Percentiles rank a stretch among this genome's conserved stretches.
Evolutionary conservation across 1,139 yeast species (phyloP).

Genomic region (Taphrina communis): DNA sequence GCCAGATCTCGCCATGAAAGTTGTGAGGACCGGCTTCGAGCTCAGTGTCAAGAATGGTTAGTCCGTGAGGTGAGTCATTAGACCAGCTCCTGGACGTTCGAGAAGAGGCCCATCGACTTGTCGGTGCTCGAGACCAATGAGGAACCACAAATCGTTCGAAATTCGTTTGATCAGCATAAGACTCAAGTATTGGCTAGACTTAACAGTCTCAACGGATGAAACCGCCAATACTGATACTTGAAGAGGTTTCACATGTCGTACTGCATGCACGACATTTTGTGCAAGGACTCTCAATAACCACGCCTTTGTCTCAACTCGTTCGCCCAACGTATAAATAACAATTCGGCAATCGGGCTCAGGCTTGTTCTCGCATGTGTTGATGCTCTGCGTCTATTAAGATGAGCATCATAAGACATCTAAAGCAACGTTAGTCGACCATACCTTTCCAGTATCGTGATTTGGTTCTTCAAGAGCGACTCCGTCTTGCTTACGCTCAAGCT

Average conservation of each 20-base stretch:
- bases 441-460: constrained; percentile 1
- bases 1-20: not conserved
- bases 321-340: constrained; percentile 17
- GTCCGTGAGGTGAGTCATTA: too few relatives aligned
- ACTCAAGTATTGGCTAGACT: not conserved
- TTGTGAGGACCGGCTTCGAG: not conserved
- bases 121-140: too few relatives aligned
- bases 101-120: too few relatives aligned
- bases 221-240: not conserved
- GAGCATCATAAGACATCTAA: not conserved
- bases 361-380: constrained; percentile 1
- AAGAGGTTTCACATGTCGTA: not conserved
- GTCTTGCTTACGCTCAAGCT: not conserved
- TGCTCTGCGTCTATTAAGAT: not conserved
- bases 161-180: not conserved
- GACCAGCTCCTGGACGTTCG: too few relatives aligned
- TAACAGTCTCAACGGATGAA: not conserved
- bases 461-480: constrained; percentile 5
- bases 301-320: constrained; percentile 3
- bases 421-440: not conserved
- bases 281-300: not conserved
- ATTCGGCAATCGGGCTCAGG: constrained; percentile 8
- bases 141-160: not conserved
- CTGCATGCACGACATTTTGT: not conserved
- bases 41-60: not conserved